Evolutionary conservation across 768 basidiomycete genomes (phyloP), one percentile per base, ranked within the genome.

Genomic region (Psilocybe sp.): DNA sequence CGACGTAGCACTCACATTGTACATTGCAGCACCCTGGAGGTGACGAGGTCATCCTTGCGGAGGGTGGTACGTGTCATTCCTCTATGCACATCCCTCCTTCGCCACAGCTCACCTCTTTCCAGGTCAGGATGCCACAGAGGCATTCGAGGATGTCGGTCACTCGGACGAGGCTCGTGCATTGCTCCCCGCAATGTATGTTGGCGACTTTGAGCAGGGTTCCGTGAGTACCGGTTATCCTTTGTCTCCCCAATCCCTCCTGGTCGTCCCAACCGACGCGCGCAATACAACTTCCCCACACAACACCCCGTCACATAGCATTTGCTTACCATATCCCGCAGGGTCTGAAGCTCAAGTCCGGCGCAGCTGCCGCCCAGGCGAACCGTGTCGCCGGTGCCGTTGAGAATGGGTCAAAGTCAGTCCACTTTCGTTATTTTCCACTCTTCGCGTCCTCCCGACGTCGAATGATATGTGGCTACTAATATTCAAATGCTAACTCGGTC

Each of bases 81-180:
- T 35, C 44, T 44, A 43, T 38, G 34, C 53, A 53, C 47, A 59
- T 37, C 40, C 40, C 37, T 53, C 35, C 47, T 38, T 35, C 41
- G 35, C 53, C 37, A 33, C 37, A n/a, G 10, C 44, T 51, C 18
- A 36, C 49, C 23, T 18, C 13, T 40, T 31, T 54, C 15, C 69
- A 95, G 93, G 90, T 60, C 86, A 89, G 67, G 94, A 98, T 67
- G 95, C 96, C 18, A 95, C 96, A 32, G 97, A 98, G 63, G 93
- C 97, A 5, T 99, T 99, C 63, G 96, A 98, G 73, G 97, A 99
- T 67, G 96, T 99, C 28, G 97, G 97, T 28, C 97, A 98, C 79
- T 98, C 95, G 1, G 96, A 98, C 60, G 97, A 99, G 72, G 97
- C 97, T 19, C 85, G 97, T 46, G 87, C 77, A 11, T 79, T 95